Evolutionary conservation across 1,139 yeast genomes (phyloP).

Genomic region (Suhomyces choctaworum): DNA sequence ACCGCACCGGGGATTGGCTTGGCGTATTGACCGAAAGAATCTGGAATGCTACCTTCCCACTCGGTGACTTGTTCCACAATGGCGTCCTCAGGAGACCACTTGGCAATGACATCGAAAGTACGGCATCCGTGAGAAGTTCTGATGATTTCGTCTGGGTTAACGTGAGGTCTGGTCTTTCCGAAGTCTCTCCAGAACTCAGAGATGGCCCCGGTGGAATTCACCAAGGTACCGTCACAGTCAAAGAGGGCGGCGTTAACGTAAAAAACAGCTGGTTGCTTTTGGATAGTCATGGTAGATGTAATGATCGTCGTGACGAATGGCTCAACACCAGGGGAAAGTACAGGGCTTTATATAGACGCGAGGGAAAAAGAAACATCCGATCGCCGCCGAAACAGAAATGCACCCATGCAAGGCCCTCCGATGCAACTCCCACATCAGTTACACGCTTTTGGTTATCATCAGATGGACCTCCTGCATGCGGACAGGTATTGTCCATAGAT

Average conservation of each 20-base stretch:
- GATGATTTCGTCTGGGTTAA: constrained; percentile 68
- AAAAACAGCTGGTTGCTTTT: constrained; percentile 48
- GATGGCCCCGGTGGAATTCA: constrained; percentile 79
- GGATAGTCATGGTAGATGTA: constrained; percentile 24
- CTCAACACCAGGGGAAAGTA: not conserved
- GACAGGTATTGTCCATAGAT: constrained; percentile 5
- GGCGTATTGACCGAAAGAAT: constrained; percentile 69
- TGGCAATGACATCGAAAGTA: constrained; percentile 73
- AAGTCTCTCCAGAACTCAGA: constrained; percentile 79
- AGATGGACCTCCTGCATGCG: constrained; percentile 10
- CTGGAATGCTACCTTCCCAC: constrained; percentile 72
- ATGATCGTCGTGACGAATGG: constrained; percentile 1
- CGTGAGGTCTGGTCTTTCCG: constrained; percentile 67
- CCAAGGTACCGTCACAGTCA: constrained; percentile 85
- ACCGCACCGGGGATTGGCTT: constrained; percentile 74
- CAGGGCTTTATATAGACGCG: constrained; percentile 10
- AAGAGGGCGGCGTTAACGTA: constrained; percentile 58
- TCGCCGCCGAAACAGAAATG: not conserved
- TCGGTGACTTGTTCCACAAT: constrained; percentile 63
- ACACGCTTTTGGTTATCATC: constrained; percentile 9
- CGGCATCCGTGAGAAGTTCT: constrained; percentile 81
- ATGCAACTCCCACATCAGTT: not conserved
- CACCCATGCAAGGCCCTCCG: not conserved
- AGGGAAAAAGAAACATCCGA: constrained; percentile 3
- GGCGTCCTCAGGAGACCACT: constrained; percentile 76